A percentile compares a stretch with the other conserved stretches of the same genome.
phyloP scores from a whole-genome alignment of 225 moss, liverwort and hornwort species.

The Antitrichia curtipendula region DNA sequence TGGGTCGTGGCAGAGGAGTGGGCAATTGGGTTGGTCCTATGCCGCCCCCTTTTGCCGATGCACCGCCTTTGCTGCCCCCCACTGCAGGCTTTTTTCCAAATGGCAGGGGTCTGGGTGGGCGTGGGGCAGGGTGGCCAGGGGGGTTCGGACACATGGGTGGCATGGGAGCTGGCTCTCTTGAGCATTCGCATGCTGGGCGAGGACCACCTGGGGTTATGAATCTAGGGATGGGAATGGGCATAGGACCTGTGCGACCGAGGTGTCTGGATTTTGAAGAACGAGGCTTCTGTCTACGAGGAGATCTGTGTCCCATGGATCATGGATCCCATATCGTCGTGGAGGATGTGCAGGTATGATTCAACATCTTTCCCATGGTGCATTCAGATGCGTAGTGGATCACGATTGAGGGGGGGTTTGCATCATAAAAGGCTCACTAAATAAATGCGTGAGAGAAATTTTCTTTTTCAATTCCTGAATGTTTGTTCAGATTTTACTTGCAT shows the following conservation, averaged over 20 bases:
- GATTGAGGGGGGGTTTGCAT: background rate
- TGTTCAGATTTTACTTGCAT: background rate
- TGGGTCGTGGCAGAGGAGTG: constrained; percentile 80
- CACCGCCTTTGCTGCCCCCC: constrained; percentile 57
- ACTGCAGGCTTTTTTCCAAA: constrained; percentile 64
- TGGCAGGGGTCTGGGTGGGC: constrained; percentile 71
- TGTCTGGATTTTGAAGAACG: constrained; percentile 96
- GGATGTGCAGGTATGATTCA: constrained; percentile 77
- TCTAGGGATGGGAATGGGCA: constrained; percentile 55
- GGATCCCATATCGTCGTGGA: constrained; percentile 96
- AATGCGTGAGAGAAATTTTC: background rate
- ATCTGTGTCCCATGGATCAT: constrained; percentile 98
- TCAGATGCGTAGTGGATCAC: background rate
- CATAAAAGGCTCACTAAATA: background rate
- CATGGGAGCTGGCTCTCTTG: constrained; percentile 64
- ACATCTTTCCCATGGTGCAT: background rate
- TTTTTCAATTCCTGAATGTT: background rate
- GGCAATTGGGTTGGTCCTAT: constrained; percentile 68
- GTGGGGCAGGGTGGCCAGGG: constrained; percentile 52
- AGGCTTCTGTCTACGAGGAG: constrained; percentile 89
- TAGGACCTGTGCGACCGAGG: constrained; percentile 72
- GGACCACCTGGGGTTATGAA: constrained; percentile 58
- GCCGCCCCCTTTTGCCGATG: constrained; percentile 68
- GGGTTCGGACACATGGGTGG: constrained; percentile 75
- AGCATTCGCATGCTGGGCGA: constrained; percentile 69